Evolutionary conservation across 192 early-diverging fungal genomes (phyloP), one percentile per base, ranked within the genome.

Genomic region (Backusella luteola): DNA sequence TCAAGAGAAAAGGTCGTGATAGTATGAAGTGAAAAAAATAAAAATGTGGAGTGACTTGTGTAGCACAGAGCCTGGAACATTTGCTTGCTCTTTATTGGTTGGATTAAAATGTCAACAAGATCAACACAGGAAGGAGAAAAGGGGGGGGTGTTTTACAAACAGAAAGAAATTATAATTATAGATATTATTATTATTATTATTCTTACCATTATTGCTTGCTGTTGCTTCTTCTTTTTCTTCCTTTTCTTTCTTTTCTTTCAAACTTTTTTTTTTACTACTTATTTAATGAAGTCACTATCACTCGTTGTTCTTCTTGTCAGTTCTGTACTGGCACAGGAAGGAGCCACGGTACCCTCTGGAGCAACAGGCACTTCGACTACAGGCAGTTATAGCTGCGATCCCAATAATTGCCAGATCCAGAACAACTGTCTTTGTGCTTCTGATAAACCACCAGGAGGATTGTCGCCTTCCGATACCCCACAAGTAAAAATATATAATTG

Each of bases 401-500:
- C 85, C 23, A 66, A 81, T 19, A 76, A 69, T 34, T 89, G 88
- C 70, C 49, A 79, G 32, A 39, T 82, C 38, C 75, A 84, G 38
- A 84, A 85, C 21, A 76, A 79, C 8, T 89, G 88, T 76, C 77
- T 82, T 29, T 89, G 88, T 44, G 82, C 88, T 1, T 83, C 87
- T 0, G 75, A 71, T 12, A 82, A 73, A 26, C 85, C 86, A 67
- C 85, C 88, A 9, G 85, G 80, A 41, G 83, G 83, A 6, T 66
- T 89, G 53, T 49, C 79, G 34, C 84, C 86, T 19, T 81, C 79
- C n/a, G 80, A 82, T 7, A 82, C 82, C 1, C 89, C 89, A 14
- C 88, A 76, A 23, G 75, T 76, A 32, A 32, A 32, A 32, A 32
- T 0, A 32, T 32, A 0, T 32, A 32, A 32, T 2, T 32, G 1